Evolutionary conservation across 225 moss, liverwort and hornwort species (phyloP).

Genomic region (Sphagnum contortum): DNA sequence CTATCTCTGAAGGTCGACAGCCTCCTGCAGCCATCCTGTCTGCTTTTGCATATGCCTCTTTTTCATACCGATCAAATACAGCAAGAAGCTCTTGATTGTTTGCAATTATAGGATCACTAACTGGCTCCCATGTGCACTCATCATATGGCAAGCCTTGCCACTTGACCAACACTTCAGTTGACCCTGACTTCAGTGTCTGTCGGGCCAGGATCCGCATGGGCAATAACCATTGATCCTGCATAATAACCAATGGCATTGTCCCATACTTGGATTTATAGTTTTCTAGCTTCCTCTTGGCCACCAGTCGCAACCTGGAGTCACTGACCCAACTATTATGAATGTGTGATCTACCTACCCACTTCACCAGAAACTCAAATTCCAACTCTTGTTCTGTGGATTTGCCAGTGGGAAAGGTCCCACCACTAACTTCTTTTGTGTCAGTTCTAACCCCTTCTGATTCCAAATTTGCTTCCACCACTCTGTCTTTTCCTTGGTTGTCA

Average conservation of each 20-base stretch:
- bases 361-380: slow-evolving; percentile 68
- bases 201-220: slow-evolving; percentile 74
- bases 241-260: slow-evolving; percentile 26
- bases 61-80: slow-evolving; percentile 47
- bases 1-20: slow-evolving; percentile 31
- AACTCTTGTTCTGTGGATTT: neutral
- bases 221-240: slow-evolving; percentile 50
- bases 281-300: slow-evolving; percentile 62
- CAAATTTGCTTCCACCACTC: too few species aligned
- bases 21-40: slow-evolving; percentile 6
- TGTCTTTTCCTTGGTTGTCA: neutral
- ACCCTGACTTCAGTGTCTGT: slow-evolving; percentile 26
- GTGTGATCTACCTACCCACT: slow-evolving; percentile 75
- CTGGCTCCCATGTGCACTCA: slow-evolving; percentile 85
- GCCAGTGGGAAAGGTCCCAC: neutral
- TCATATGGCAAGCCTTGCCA: slow-evolving; percentile 73
- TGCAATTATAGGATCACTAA: slow-evolving; percentile 37
- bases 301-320: slow-evolving; percentile 41
- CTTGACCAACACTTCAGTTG: slow-evolving; percentile 64
- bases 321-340: slow-evolving; percentile 85
- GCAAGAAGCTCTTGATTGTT: slow-evolving; percentile 32
- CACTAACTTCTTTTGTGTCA: slow-evolving; percentile 7
- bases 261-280: slow-evolving; percentile 64
- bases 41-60: slow-evolving; percentile 25
- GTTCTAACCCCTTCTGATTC: neutral